phyloP scores from a whole-genome alignment of 2,329 filamentous ascomycete species.

The Botrytis byssoidea region DNA sequence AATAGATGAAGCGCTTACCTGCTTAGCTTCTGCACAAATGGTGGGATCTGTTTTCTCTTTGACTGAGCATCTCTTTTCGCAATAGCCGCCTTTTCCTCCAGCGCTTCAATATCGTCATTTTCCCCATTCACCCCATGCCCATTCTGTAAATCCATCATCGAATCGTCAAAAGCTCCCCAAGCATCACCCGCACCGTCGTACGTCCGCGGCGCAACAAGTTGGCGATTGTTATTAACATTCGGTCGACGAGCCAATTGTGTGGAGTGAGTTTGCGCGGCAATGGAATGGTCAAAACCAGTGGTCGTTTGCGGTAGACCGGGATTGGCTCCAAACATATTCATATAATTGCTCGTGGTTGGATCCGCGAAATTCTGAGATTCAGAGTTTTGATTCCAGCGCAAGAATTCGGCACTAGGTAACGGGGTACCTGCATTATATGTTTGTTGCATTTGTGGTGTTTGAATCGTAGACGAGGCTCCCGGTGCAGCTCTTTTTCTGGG shows the following conservation, averaged over 20 bases:
- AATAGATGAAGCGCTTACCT: constrained; percentile 60
- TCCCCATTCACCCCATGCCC: constrained; percentile 47
- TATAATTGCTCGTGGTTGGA: constrained; percentile 34
- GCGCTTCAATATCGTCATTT: constrained; percentile 70
- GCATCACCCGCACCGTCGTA: constrained; percentile 38
- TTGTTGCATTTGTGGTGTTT: constrained; percentile 52
- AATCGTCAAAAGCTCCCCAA: constrained; percentile 44
- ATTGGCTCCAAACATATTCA: constrained; percentile 30
- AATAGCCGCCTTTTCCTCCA: constrained; percentile 75
- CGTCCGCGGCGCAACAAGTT: constrained; percentile 34
- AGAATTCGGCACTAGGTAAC: constrained; percentile 51
- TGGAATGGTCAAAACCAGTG: constrained; percentile 30
- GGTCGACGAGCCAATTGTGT: constrained; percentile 40
- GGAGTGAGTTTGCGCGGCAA: constrained; percentile 29
- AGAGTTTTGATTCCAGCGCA: constrained; percentile 50
- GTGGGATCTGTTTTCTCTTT: constrained; percentile 93
- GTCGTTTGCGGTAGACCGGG: constrained; percentile 26
- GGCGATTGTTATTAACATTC: constrained; percentile 30
- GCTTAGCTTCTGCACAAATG: constrained; percentile 96
- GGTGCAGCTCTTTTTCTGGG: constrained; percentile 72
- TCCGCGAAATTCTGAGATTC: constrained; percentile 41
- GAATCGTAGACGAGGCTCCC: constrained; percentile 63
- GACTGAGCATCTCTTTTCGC: constrained; percentile 85
- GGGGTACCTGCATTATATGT: constrained; percentile 46
- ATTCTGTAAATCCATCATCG: constrained; percentile 34